phyloP scores from a whole-genome alignment of 768 basidiomycete species.

The Astraeus odoratus region DNA sequence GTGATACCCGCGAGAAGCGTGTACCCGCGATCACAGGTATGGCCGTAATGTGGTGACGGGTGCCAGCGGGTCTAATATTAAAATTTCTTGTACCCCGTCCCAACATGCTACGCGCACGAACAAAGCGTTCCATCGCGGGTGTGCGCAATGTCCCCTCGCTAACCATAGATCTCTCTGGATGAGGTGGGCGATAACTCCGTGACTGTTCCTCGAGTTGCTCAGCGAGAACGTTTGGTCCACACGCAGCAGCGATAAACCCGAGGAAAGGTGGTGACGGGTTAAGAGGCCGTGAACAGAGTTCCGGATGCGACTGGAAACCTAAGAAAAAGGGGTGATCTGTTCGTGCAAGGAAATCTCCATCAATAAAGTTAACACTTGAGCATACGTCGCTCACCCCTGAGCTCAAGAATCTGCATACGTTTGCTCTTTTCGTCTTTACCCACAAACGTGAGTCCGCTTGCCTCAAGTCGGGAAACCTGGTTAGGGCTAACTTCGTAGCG shows the following conservation, averaged over 20 bases:
- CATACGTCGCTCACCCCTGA: conserved; percentile 48
- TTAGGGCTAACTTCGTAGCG: conserved; percentile 93
- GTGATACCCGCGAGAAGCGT: too few species aligned
- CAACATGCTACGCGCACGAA: conserved; percentile 17
- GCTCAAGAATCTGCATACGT: conserved; percentile 94
- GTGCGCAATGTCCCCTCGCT: conserved; percentile 51
- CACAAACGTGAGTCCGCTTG: conserved; percentile 67
- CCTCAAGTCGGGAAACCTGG: conserved; percentile 65
- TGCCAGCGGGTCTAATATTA: too few species aligned
- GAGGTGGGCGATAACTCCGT: conserved; percentile 59
- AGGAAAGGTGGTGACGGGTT: conserved; percentile 98
- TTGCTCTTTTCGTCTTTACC: conserved; percentile 96
- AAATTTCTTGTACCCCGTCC: conserved; percentile 15
- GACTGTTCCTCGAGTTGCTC: conserved; percentile 70
- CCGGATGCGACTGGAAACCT: conserved; percentile 94
- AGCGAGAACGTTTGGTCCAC: conserved; percentile 44
- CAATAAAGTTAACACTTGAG: not conserved
- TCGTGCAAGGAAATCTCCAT: too few species aligned
- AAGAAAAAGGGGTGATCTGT: conserved; percentile 91
- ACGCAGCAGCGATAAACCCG: conserved; percentile 85
- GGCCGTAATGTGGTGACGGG: too few species aligned
- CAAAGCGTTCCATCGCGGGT: conserved; percentile 23
- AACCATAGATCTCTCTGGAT: conserved; percentile 70
- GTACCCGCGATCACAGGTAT: too few species aligned
- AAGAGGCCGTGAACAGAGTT: conserved; percentile 95